These are phyloP conservation scores for Gaeumannomyces tritici DNA, from an alignment of 2,329 filamentous ascomycete species.

Conservation along the genomic window DNA sequence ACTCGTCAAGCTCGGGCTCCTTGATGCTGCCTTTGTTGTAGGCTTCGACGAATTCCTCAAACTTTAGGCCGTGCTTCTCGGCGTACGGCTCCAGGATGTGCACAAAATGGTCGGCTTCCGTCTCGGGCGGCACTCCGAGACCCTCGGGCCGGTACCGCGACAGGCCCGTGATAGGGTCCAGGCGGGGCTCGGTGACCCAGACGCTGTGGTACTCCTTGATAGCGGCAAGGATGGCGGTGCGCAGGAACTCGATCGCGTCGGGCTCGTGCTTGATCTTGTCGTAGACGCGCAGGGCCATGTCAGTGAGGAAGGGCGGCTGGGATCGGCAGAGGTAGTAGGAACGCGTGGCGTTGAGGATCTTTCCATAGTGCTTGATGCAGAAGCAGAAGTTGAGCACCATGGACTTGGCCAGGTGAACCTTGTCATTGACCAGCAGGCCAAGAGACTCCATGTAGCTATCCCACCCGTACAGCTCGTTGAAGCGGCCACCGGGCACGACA, in stretches of 20 bases:
- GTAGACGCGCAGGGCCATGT: conserved; percentile 92
- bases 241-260: conserved; percentile 71
- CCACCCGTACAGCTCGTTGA: conserved; percentile 98
- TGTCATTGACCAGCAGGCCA: conserved; percentile 76
- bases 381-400: conserved; percentile 98
- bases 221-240: conserved; percentile 70
- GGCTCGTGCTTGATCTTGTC: conserved; percentile 85
- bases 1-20: conserved; percentile 86
- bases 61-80: conserved; percentile 72
- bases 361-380: conserved; percentile 96
- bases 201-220: conserved; percentile 95
- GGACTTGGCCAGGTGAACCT: conserved; percentile 77
- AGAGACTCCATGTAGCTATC: conserved; percentile 98
- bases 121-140: conserved; percentile 81
- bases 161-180: conserved; percentile 68
- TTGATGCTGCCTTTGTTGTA: conserved; percentile 72
- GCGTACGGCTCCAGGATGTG: conserved; percentile 76
- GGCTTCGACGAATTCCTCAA: conserved; percentile 74
- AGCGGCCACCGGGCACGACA: conserved; percentile 92
- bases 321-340: conserved; percentile 93
- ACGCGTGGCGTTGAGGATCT: conserved; percentile 93
- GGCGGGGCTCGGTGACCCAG: conserved; percentile 71
- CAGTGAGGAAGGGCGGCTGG: conserved; percentile 92
- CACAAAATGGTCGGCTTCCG: conserved; percentile 76
- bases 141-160: conserved; percentile 81